Percentiles rank a stretch among this genome's conserved stretches.
Conservation (phyloP, 2,329 filamentous ascomycete species). For the Pyricularia sp. region DNA sequence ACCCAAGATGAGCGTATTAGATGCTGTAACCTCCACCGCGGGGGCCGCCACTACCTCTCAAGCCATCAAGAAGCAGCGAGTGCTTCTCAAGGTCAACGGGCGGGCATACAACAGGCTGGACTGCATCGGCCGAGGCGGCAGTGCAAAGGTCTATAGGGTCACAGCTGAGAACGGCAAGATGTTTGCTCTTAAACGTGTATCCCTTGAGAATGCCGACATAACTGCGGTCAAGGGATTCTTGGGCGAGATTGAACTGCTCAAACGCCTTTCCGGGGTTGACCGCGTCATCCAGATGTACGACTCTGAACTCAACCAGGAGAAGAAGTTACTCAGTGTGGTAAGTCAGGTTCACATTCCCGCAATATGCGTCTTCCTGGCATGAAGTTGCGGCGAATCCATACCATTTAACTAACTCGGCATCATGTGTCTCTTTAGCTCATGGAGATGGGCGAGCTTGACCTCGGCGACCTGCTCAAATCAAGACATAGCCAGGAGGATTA, state of each 20-base stretch:
- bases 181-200: conserved; percentile 86
- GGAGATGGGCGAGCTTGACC: conserved; percentile 92
- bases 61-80: conserved; percentile 55
- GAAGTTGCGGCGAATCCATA: neutral
- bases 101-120: conserved; percentile 84
- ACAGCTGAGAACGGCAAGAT: conserved; percentile 96
- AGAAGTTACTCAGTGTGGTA: conserved; percentile 75
- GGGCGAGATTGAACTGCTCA: conserved; percentile 85
- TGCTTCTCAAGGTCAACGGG: conserved; percentile 78
- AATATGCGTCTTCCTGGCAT: neutral
- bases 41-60: conserved; percentile 68
- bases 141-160: conserved; percentile 87
- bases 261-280: conserved; percentile 70
- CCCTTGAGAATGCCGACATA: conserved; percentile 80
- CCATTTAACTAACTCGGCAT: neutral
- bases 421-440: conserved; percentile 51
- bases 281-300: conserved; percentile 84
- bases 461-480: conserved; percentile 71
- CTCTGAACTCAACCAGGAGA: conserved; percentile 86
- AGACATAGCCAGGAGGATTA: conserved; percentile 59
- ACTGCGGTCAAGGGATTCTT: conserved; percentile 75
- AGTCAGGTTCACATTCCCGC: conserved; percentile 20
- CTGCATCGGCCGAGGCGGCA: conserved; percentile 82
- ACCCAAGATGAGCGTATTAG: conserved; percentile 93
- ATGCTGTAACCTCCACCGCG: conserved; percentile 73